Evolutionary conservation across 1,139 yeast species (phyloP).

Genomic region (Nakaseomyces delphensis): DNA sequence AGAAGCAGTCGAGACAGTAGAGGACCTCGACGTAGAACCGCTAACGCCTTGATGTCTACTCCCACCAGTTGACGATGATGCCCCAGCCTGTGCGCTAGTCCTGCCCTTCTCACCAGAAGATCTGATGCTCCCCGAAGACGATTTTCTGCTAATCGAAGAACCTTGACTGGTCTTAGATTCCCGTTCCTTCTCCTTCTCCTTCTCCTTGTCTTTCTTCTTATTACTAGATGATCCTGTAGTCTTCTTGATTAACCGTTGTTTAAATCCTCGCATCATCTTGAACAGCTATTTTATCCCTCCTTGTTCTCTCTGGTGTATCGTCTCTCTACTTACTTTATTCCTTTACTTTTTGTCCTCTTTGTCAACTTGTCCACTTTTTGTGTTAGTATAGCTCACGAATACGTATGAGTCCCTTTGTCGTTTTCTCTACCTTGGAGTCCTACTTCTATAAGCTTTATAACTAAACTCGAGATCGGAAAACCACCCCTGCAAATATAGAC

Average conservation of each 20-base stretch:
- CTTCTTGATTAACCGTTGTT: slow-evolving; percentile 34
- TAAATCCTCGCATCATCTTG: slow-evolving; percentile 42
- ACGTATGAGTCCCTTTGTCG: no score
- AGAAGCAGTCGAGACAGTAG: slow-evolving; percentile 6
- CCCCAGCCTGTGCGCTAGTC: not conserved
- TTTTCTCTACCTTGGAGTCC: no score
- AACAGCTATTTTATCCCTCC: not conserved
- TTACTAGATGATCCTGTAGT: slow-evolving; percentile 28
- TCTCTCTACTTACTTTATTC: no score
- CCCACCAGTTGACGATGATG: not conserved
- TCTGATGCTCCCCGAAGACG: slow-evolving; percentile 3
- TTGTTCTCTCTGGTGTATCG: no score
- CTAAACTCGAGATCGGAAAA: no score
- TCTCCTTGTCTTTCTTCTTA: slow-evolving; percentile 21
- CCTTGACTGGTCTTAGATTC: slow-evolving; percentile 11
- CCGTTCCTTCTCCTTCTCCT: slow-evolving; percentile 25
- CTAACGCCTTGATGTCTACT: slow-evolving; percentile 1
- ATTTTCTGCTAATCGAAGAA: not conserved
- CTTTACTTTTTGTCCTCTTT: no score
- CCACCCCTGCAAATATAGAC: no score
- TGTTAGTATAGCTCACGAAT: no score
- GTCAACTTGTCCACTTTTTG: no score
- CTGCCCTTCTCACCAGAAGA: slow-evolving; percentile 4
- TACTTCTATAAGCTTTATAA: no score
- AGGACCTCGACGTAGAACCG: slow-evolving; percentile 7